phyloP scores from a whole-genome alignment of 306 rosid genomes.

The Cyamopsis tetragonoloba region DNA sequence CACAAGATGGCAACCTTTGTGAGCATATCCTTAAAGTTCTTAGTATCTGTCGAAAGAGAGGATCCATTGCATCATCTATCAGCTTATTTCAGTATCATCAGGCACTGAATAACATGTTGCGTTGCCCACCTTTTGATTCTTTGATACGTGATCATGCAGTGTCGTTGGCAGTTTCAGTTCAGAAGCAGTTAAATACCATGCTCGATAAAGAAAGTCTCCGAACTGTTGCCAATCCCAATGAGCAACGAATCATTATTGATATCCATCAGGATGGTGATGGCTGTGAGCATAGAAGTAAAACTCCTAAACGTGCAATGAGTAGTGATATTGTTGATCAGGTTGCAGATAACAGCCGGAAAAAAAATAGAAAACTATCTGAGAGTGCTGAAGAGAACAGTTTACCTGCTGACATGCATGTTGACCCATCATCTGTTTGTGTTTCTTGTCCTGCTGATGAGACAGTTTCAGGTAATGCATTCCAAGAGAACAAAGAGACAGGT shows the following conservation, averaged over 20 bases:
- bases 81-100: constrained; percentile 62
- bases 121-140: constrained; percentile 82
- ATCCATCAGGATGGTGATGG: constrained; percentile 26
- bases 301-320: constrained; percentile 12
- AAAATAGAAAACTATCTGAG: constrained; percentile 28
- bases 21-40: constrained; percentile 75
- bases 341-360: constrained; percentile 11
- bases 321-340: constrained; percentile 4
- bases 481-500: constrained; percentile 11
- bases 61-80: constrained; percentile 49
- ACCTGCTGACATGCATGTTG: constrained; percentile 55
- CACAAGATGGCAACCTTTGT: constrained; percentile 74
- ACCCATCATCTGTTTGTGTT: constrained; percentile 48
- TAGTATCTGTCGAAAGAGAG: constrained; percentile 39
- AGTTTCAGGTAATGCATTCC: constrained; percentile 24
- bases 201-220: constrained; percentile 37
- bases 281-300: constrained; percentile 24
- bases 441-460: constrained; percentile 64
- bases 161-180: constrained; percentile 70
- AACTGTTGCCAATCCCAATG: constrained; percentile 27
- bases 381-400: constrained; percentile 35
- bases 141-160: constrained; percentile 75
- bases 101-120: constrained; percentile 56
- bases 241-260: constrained; percentile 17
- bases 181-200: constrained; percentile 50